These are phyloP conservation scores for Saposhnikovia divaricata DNA, from an alignment of 129 eudicot species.

Conservation along the genomic window DNA sequence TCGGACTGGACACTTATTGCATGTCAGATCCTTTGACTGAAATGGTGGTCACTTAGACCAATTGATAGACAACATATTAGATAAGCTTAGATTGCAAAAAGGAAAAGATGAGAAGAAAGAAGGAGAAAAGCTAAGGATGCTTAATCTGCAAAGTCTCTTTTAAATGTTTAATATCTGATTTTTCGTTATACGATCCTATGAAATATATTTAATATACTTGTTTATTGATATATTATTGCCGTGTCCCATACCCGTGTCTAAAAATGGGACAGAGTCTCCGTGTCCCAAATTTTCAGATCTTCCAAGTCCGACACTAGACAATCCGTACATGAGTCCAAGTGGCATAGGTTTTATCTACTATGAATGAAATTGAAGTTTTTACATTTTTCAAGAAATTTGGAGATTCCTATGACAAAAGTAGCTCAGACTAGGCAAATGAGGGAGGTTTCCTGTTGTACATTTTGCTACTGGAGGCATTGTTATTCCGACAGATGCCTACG, in stretches of 20 bases:
- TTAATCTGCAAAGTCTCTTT: no score
- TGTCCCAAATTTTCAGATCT: neutral
- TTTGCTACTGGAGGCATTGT: constrained; percentile 79
- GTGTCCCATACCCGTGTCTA: neutral
- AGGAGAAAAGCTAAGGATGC: neutral
- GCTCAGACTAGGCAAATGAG: constrained; percentile 76
- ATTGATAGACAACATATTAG: neutral
- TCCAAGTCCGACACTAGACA: neutral
- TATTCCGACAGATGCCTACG: constrained; percentile 4
- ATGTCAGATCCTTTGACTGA: neutral
- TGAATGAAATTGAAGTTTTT: constrained; percentile 73
- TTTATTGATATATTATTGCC: neutral
- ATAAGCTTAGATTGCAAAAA: neutral
- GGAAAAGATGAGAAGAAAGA: neutral
- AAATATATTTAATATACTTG: neutral
- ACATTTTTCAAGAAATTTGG: constrained; percentile 40
- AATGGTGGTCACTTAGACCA: neutral
- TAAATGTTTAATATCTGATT: neutral
- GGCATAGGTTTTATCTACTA: constrained; percentile 23
- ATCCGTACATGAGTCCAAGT: neutral
- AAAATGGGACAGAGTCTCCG: neutral
- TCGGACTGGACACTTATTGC: neutral
- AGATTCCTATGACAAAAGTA: constrained; percentile 71
- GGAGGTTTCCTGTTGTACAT: constrained; percentile 75
- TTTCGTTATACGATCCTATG: neutral